These are phyloP conservation scores for Ambrosia artemisiifolia DNA, from an alignment of 129 eudicot species.

Conservation along the genomic window DNA sequence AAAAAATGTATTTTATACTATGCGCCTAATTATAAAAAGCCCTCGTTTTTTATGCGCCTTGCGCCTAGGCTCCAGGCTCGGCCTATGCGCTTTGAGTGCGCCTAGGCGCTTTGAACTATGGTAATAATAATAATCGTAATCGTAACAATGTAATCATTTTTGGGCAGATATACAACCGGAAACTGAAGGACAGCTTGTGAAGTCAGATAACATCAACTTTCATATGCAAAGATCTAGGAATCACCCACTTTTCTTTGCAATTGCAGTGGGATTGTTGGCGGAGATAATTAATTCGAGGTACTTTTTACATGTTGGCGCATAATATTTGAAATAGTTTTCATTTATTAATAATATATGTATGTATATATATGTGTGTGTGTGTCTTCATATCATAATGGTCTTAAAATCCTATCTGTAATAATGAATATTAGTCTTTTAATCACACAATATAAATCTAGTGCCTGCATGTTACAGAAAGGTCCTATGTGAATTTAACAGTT, in stretches of 20 bases:
- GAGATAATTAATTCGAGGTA: slow-evolving; percentile 96
- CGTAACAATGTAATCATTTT: no score
- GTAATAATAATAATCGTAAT: not conserved
- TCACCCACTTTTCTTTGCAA: slow-evolving; percentile 89
- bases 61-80: no score
- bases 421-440: no score
- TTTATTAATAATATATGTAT: no score
- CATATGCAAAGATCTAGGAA: slow-evolving; percentile 43
- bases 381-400: no score
- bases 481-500: not conserved
- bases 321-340: not conserved
- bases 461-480: not conserved
- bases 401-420: no score
- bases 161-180: slow-evolving; percentile 43
- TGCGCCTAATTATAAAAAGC: no score
- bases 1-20: no score
- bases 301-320: not conserved
- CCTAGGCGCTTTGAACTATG: no score
- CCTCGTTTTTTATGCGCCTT: no score
- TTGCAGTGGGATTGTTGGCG: slow-evolving; percentile 81
- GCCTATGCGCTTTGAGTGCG: no score
- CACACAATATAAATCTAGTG: no score
- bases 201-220: slow-evolving; percentile 25
- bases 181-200: slow-evolving; percentile 37
- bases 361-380: not conserved